Percentiles rank a stretch among this genome's conserved stretches.
phyloP scores from a whole-genome alignment of 2,329 filamentous ascomycete species.

The Microcyclosporella mali region DNA sequence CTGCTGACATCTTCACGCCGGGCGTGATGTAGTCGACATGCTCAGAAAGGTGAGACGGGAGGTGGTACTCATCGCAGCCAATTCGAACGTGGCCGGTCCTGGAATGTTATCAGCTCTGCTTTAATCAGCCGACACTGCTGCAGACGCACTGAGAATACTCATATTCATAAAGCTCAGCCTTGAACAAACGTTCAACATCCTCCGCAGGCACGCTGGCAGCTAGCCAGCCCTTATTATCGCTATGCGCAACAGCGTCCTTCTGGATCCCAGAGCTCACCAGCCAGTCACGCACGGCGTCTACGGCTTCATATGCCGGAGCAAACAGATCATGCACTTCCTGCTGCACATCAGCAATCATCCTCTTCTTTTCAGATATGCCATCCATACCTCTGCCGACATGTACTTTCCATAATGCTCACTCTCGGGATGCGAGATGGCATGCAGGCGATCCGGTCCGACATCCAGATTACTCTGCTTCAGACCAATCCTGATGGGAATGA shows the following conservation, averaged over 20 bases:
- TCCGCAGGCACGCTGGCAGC: slow-evolving; percentile 34
- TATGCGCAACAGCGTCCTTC: slow-evolving; percentile 43
- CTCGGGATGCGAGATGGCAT: slow-evolving; percentile 30
- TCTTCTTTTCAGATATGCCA: no score
- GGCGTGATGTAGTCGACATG: slow-evolving; percentile 54
- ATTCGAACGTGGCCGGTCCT: slow-evolving; percentile 26
- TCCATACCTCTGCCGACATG: slow-evolving; percentile 19
- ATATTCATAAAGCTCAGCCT: slow-evolving; percentile 35
- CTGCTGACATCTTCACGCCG: slow-evolving; percentile 43
- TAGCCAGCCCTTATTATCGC: slow-evolving; percentile 42
- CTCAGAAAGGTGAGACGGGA: slow-evolving; percentile 35
- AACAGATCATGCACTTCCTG: slow-evolving; percentile 37
- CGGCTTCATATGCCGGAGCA: slow-evolving; percentile 30
- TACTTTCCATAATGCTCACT: slow-evolving; percentile 33
- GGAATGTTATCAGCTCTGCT: neutral
- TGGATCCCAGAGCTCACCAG: slow-evolving; percentile 49
- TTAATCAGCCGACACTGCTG: slow-evolving; percentile 17
- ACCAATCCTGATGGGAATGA: slow-evolving; percentile 25
- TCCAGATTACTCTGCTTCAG: slow-evolving; percentile 22
- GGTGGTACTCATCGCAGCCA: slow-evolving; percentile 37
- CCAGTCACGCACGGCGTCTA: slow-evolving; percentile 48
- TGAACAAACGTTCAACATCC: slow-evolving; percentile 35
- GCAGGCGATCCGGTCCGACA: slow-evolving; percentile 23
- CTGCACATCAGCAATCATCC: no score
- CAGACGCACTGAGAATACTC: slow-evolving; percentile 18